phyloP scores from a whole-genome alignment of 345 rosid species.

The Bretschneidera sinensis region DNA sequence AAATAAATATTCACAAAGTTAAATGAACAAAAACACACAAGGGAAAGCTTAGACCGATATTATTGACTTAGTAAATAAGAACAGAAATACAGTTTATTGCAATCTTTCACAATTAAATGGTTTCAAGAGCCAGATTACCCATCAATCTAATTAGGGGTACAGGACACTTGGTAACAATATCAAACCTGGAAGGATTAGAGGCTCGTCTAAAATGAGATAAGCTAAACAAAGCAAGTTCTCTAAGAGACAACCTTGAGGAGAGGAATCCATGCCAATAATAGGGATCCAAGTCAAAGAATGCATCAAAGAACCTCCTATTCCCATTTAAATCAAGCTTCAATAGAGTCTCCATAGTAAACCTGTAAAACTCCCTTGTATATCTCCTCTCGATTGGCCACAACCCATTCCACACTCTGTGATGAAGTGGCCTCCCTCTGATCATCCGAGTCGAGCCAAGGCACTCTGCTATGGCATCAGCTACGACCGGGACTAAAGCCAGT shows the following conservation, averaged over 20 bases:
- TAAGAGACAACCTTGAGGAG: constrained; percentile 46
- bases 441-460: constrained; percentile 64
- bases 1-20: background rate
- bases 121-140: constrained; percentile 49
- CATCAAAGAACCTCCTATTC: constrained; percentile 51
- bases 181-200: constrained; percentile 41
- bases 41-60: no score
- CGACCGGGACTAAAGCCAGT: constrained; percentile 41
- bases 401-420: constrained; percentile 49
- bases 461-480: constrained; percentile 49
- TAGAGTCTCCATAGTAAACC: constrained; percentile 65
- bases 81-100: background rate
- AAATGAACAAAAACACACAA: no score
- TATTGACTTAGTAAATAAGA: no score
- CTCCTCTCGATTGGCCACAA: constrained; percentile 55
- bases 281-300: constrained; percentile 58
- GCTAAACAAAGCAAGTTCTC: constrained; percentile 38
- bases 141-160: constrained; percentile 49
- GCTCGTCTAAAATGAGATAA: constrained; percentile 44
- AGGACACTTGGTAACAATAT: constrained; percentile 59
- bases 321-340: constrained; percentile 54
- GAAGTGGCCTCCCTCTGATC: constrained; percentile 54
- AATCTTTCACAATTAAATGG: constrained; percentile 24
- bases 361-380: constrained; percentile 37
- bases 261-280: constrained; percentile 65